phyloP scores from a whole-genome alignment of 164 flowering plant species.

The Malania oleifera region DNA sequence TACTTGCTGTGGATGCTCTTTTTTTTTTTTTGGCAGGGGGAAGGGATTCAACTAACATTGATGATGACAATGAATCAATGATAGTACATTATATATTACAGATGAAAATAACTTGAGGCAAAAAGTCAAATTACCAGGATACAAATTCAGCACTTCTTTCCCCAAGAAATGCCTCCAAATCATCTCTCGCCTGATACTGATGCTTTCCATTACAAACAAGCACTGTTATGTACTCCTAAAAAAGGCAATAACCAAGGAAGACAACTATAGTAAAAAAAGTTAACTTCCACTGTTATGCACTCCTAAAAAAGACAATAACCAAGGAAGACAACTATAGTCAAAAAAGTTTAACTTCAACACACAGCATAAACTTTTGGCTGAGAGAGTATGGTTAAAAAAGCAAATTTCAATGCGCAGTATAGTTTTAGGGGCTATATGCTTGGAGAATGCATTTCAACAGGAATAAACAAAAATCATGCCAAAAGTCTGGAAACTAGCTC shows the following conservation, averaged over 20 bases:
- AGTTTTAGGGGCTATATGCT: background rate
- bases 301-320: too few species aligned
- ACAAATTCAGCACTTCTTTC: constrained; percentile 34
- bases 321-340: too few species aligned
- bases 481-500: background rate
- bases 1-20: background rate
- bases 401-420: background rate
- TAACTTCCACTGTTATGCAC: background rate
- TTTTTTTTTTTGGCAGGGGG: too few species aligned
- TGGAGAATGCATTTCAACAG: background rate
- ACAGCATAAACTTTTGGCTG: background rate
- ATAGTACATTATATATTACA: background rate
- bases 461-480: background rate
- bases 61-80: background rate
- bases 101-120: background rate
- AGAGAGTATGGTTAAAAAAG: background rate
- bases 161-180: constrained; percentile 50
- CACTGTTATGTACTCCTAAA: constrained; percentile 41
- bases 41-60: background rate
- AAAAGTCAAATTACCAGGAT: constrained; percentile 28
- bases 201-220: constrained; percentile 44
- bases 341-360: too few species aligned
- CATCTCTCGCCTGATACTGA: constrained; percentile 36
- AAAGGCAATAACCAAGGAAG: constrained; percentile 3
- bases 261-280: background rate